Base-by-base conservation (phyloP, 2,329 filamentous ascomycete species). In the Coniella vitis region DNA sequence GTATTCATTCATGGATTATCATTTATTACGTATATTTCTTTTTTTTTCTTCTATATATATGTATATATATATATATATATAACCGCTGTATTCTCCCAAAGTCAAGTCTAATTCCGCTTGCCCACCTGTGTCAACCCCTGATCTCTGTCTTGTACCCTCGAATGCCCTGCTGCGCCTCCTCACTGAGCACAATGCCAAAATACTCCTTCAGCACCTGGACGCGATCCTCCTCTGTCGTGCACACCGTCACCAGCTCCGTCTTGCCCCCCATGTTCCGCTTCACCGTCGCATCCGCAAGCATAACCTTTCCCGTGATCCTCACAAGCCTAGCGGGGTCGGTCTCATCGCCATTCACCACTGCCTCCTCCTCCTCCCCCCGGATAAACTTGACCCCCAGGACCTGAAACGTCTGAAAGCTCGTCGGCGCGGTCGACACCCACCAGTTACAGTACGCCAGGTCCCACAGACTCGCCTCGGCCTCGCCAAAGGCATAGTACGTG, bases 361-460 rank as follows among this genome's bases (percentile, higher is more conserved):
- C 12, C 13, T 39, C 7, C 14, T 22, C n/a, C n/a, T 13, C 13
- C 19, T 39, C 7, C 25, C 25, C 25, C 37, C 34, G 64, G 51
- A 84, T 65, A 63, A 81, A 79, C 61, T 69, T 74, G 46, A 72
- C 68, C 48, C 76, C 72, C 19, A 83, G 60, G 31, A 84, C 63
- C 7, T 61, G 70, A 48, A 70, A 65, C 12, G 73, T 76, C 61
- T 85, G 84, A 60, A 72, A 77, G 49, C 70, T 62, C 61, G 20
- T 66, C 63, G 50, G 65, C 67, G 38, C 69, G 54, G 75, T 78
- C 1, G 76, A 77, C 41, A 62, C 50, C 50, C 50, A 75, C 56
- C 69, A 77, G 61, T 79, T 85, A 68, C 83, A 71, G 8, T 83
- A 68, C 37, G 71, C 72, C 56, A 80, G 86, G 63, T 87, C 83